Conservation (phyloP, 768 basidiomycete species). For the Antrodiella citrinella region DNA sequence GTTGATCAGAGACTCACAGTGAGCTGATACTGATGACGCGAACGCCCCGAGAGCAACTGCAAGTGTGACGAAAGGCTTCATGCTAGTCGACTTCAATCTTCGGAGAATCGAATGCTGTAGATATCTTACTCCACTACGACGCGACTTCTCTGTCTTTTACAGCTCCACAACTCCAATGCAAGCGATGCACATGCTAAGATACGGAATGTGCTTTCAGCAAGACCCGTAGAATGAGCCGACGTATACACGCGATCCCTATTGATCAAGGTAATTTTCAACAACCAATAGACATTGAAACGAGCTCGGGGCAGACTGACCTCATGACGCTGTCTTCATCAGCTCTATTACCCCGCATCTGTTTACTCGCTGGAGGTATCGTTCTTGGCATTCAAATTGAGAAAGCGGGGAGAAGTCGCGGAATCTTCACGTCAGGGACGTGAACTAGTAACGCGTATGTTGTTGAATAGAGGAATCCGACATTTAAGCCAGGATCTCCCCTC, state of each 20-base stretch:
- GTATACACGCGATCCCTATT: neutral
- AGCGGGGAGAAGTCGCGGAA: neutral
- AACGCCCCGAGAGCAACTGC: conserved; percentile 9
- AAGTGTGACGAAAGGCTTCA: conserved; percentile 16
- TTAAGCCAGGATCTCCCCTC: neutral
- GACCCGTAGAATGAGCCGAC: neutral
- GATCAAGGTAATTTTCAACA: neutral
- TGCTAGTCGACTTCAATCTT: neutral
- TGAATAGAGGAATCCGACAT: neutral
- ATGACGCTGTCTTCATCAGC: neutral
- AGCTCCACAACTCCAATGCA: neutral
- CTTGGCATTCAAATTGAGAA: neutral
- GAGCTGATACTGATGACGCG: conserved; percentile 3
- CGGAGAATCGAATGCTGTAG: neutral
- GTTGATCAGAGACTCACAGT: conserved; percentile 7
- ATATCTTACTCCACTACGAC: neutral
- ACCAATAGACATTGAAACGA: neutral
- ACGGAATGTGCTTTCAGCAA: too few species aligned
- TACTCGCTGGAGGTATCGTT: neutral
- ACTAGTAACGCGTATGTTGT: neutral
- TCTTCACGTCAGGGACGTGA: neutral
- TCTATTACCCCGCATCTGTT: neutral
- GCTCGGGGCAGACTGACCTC: neutral
- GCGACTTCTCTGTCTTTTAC: neutral
- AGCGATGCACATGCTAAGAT: neutral